Conservation (phyloP, 2,329 filamentous ascomycete species). For the Talaromyces sp. region DNA sequence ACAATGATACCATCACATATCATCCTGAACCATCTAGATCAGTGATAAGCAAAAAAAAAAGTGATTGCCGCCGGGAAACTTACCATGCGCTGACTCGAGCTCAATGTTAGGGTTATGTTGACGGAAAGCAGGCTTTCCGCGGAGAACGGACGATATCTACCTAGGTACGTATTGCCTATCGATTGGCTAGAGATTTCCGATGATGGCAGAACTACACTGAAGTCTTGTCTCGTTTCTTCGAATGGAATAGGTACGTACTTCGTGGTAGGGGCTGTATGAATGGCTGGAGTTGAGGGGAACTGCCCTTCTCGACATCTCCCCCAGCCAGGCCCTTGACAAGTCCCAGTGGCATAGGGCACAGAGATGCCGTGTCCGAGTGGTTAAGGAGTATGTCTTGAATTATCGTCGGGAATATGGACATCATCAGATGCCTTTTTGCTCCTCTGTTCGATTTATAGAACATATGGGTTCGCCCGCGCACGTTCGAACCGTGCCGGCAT, state of each 20-base stretch:
- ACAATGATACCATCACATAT: conserved; percentile 5
- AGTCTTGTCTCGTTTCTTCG: background rate
- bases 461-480: background rate
- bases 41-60: background rate
- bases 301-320: background rate
- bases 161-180: background rate
- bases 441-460: background rate
- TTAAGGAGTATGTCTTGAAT: background rate
- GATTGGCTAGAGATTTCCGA: background rate
- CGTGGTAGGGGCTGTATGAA: background rate
- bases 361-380: background rate
- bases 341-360: too few relatives aligned
- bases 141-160: background rate
- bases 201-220: background rate
- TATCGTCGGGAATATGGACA: background rate
- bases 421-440: background rate
- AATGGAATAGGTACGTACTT: background rate
- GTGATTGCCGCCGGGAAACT: background rate
- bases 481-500: background rate
- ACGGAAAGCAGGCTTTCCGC: background rate
- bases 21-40: background rate
- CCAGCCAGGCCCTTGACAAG: too few relatives aligned
- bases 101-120: background rate
- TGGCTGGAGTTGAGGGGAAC: background rate
- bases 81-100: background rate